Conservation (phyloP, 176 grass and related monocot species). For the Ampelocalamus luodianensis region DNA sequence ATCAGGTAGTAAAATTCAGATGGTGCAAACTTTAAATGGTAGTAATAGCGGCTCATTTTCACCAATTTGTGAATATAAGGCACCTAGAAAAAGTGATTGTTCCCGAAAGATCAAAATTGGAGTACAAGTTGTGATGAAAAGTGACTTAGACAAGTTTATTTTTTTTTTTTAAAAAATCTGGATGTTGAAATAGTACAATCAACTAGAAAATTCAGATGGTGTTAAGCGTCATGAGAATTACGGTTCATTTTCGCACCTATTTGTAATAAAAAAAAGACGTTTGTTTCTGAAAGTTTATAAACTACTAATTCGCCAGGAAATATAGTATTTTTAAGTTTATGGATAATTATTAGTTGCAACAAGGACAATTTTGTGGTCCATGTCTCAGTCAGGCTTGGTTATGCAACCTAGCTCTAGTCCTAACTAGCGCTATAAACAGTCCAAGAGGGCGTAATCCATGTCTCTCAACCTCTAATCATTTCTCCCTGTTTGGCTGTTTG, state of each 20-base stretch:
- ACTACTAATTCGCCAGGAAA: neutral
- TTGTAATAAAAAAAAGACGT: neutral
- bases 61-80: neutral
- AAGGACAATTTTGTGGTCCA: neutral
- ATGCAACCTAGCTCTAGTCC: neutral
- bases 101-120: neutral
- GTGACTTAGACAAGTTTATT: neutral
- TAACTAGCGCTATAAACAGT: neutral
- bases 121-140: neutral
- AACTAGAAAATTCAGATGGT: neutral
- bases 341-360: neutral
- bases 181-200: neutral
- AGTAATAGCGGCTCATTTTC: neutral
- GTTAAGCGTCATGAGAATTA: neutral
- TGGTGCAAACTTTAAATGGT: neutral
- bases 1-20: neutral
- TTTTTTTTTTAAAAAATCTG: neutral
- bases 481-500: slow-evolving; percentile 30
- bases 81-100: neutral
- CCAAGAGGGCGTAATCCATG: neutral
- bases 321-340: neutral
- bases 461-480: neutral
- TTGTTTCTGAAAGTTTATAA: neutral
- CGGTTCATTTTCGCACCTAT: neutral
- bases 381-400: neutral